phyloP scores from a whole-genome alignment of 2,329 filamentous ascomycete species.

The Colletotrichum phormii region DNA sequence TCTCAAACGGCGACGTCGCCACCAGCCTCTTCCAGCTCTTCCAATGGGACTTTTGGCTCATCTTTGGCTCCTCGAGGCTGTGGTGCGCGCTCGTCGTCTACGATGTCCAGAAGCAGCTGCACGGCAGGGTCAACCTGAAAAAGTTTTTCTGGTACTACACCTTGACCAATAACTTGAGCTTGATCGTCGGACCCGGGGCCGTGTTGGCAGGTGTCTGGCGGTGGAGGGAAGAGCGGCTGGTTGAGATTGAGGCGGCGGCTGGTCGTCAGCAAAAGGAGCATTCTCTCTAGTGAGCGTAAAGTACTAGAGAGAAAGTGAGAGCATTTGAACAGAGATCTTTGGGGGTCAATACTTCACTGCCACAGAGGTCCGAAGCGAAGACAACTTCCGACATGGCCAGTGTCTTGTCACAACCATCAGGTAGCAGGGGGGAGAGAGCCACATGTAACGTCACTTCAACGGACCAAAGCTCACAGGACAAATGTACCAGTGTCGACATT shows the following conservation, averaged over 20 bases:
- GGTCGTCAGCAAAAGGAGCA: background rate
- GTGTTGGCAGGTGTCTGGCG: background rate
- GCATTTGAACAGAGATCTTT: too few relatives aligned
- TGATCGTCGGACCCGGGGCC: background rate
- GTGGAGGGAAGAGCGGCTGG: background rate
- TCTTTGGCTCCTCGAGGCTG: background rate
- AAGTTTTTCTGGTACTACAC: background rate
- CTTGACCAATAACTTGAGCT: background rate
- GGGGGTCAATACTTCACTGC: too few relatives aligned
- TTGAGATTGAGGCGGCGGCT: background rate
- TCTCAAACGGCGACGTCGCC: background rate
- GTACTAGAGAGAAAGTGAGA: too few relatives aligned
- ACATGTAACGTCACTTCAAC: background rate
- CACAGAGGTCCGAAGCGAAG: too few relatives aligned
- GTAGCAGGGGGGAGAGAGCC: background rate
- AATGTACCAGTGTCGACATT: constrained; percentile 19
- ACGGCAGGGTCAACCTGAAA: background rate
- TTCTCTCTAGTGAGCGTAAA: background rate
- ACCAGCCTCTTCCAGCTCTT: background rate
- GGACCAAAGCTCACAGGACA: background rate
- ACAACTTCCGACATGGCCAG: background rate
- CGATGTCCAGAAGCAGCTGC: background rate
- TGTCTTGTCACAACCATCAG: too few relatives aligned
- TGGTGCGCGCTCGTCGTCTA: background rate
- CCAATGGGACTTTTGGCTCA: background rate